Conservation (phyloP, 345 rosid species). For the Citrus reticulata region DNA sequence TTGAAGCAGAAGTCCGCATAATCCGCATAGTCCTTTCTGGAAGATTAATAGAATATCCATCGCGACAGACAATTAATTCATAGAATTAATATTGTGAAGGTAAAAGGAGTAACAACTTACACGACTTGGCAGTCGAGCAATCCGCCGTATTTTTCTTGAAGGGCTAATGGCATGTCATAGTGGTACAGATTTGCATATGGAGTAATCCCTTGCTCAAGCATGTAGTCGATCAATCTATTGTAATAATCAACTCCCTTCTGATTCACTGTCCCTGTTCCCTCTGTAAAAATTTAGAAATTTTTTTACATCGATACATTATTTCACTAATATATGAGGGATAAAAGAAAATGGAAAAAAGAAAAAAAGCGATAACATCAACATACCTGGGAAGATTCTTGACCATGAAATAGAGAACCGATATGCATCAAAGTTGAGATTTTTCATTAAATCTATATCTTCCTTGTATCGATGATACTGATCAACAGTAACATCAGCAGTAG, state of each 20-base stretch:
- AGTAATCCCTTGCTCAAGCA: constrained; percentile 47
- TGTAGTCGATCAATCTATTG: constrained; percentile 11
- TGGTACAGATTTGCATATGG: constrained; percentile 58
- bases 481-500: neutral
- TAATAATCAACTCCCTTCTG: neutral
- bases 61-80: too few species aligned
- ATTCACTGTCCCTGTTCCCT: neutral
- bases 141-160: constrained; percentile 39
- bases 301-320: too few species aligned
- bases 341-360: neutral
- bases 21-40: constrained; percentile 53
- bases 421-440: constrained; percentile 43
- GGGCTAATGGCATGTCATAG: constrained; percentile 53
- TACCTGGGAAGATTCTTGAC: constrained; percentile 58
- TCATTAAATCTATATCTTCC: constrained; percentile 43
- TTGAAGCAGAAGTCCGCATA: constrained; percentile 70
- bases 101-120: constrained; percentile 19
- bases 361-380: neutral
- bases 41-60: neutral
- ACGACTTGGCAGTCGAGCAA: constrained; percentile 32
- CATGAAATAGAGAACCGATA: constrained; percentile 59
- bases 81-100: too few species aligned
- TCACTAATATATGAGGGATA: neutral
- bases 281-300: neutral
- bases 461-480: neutral